A percentile compares a stretch with the other conserved stretches of the same genome.
Evolutionary conservation across 768 basidiomycete species (phyloP).

Genomic region (Pleurotus tuber-regium): DNA sequence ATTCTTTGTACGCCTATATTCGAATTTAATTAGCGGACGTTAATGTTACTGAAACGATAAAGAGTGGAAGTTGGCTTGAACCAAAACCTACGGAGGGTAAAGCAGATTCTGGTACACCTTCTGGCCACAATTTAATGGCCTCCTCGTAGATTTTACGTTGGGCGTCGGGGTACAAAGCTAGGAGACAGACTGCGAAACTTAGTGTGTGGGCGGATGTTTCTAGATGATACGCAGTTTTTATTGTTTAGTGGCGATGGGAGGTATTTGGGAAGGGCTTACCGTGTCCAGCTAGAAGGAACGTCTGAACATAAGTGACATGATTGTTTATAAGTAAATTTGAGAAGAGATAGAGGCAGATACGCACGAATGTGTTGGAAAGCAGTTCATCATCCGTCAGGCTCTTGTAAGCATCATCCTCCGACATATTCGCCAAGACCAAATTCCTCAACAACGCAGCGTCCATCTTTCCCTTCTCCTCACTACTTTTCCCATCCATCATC

Average conservation of each 20-base stretch:
- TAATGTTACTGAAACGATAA: too few relatives aligned
- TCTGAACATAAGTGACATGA: constrained; percentile 21
- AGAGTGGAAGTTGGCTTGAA: background rate
- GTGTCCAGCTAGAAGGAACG: constrained; percentile 48
- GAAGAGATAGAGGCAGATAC: constrained; percentile 19
- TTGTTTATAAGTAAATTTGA: background rate
- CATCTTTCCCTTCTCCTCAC: constrained; percentile 11
- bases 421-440: constrained; percentile 36
- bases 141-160: constrained; percentile 48
- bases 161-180: constrained; percentile 49
- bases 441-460: constrained; percentile 30
- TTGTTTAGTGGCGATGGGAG: background rate
- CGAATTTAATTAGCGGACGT: background rate
- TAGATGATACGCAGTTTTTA: constrained; percentile 20
- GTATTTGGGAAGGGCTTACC: constrained; percentile 24
- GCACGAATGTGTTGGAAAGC: constrained; percentile 31
- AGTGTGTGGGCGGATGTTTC: constrained; percentile 48
- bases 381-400: constrained; percentile 32
- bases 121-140: constrained; percentile 35
- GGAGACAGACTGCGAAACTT: constrained; percentile 36
- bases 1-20: constrained; percentile 38
- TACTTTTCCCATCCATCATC: constrained; percentile 16
- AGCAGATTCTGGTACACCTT: constrained; percentile 23
- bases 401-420: constrained; percentile 23
- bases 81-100: constrained; percentile 25